Evolutionary conservation across 2,329 filamentous ascomycete genomes (phyloP).

Genomic region (Aspergillus japonicus): DNA sequence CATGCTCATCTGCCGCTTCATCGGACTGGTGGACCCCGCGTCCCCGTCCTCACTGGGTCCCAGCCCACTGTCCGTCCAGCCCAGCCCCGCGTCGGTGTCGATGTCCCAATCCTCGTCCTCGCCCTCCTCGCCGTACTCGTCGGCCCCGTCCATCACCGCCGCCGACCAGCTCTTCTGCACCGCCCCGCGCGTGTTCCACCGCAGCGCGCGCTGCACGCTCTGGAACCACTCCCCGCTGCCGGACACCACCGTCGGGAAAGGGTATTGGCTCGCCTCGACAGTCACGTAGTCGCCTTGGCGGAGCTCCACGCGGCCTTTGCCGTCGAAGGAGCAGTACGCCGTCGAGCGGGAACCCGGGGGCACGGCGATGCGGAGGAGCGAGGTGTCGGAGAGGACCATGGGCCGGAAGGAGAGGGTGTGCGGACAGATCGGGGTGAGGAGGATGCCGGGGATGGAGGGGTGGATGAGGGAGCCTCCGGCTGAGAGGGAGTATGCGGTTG

Average conservation of each 20-base stretch:
- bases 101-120: constrained; percentile 80
- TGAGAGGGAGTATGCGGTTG: constrained; percentile 92
- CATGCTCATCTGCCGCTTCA: constrained; percentile 72
- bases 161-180: constrained; percentile 79
- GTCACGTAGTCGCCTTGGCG: constrained; percentile 93
- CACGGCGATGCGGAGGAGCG: constrained; percentile 85
- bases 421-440: constrained; percentile 95
- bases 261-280: constrained; percentile 92
- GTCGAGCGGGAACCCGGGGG: constrained; percentile 83
- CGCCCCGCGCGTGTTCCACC: constrained; percentile 93
- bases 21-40: constrained; percentile 59
- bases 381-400: constrained; percentile 95
- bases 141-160: constrained; percentile 40
- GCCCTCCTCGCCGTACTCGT: constrained; percentile 48
- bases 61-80: constrained; percentile 47
- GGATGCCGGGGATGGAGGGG: constrained; percentile 92
- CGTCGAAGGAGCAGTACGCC: constrained; percentile 95
- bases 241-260: constrained; percentile 92
- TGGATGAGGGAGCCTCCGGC: constrained; percentile 94
- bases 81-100: constrained; percentile 67
- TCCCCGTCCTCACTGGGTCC: constrained; percentile 66
- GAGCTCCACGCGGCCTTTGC: constrained; percentile 91
- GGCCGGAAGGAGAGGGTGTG: constrained; percentile 96
- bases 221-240: constrained; percentile 95
- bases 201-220: constrained; percentile 83